These are phyloP conservation scores for Ormosia emarginata DNA, from an alignment of 306 rosid species.

Conservation along the genomic window DNA sequence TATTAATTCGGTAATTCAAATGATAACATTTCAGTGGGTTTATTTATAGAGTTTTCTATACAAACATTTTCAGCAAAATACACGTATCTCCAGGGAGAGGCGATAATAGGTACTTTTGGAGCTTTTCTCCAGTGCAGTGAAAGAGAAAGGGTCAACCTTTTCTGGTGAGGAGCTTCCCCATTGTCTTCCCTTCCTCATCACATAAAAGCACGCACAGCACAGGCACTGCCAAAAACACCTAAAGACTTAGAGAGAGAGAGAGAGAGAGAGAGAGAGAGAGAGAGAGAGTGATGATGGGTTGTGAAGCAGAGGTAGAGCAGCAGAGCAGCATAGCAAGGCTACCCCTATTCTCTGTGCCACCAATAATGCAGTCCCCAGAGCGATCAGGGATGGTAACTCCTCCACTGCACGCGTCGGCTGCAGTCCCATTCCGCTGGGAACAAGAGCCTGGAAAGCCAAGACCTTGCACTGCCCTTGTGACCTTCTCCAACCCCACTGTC, in stretches of 20 bases:
- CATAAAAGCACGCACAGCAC: too few species aligned
- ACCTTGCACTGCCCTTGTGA: slow-evolving; percentile 35
- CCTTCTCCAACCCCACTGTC: slow-evolving; percentile 12
- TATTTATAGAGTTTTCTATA: too few species aligned
- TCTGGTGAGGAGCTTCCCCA: neutral
- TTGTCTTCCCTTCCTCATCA: neutral
- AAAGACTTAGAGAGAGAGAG: neutral
- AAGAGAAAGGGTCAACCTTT: neutral
- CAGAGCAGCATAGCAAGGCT: slow-evolving; percentile 32
- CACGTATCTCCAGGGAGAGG: neutral
- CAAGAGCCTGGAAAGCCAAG: slow-evolving; percentile 83
- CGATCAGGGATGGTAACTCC: slow-evolving; percentile 63
- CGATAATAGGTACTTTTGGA: neutral
- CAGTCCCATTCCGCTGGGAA: slow-evolving; percentile 90
- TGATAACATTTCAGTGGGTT: too few species aligned
- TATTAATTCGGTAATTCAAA: too few species aligned
- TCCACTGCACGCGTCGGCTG: slow-evolving; percentile 48
- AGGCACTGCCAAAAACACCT: neutral
- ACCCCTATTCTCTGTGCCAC: slow-evolving; percentile 38
- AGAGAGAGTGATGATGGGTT: slow-evolving; percentile 36
- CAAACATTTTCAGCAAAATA: neutral
- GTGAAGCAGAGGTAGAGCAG: slow-evolving; percentile 26
- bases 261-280: neutral
- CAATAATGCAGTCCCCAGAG: slow-evolving; percentile 41
- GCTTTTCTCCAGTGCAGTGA: neutral